phyloP scores from a whole-genome alignment of 2,329 filamentous ascomycete species.

The Trichoderma harzianum region DNA sequence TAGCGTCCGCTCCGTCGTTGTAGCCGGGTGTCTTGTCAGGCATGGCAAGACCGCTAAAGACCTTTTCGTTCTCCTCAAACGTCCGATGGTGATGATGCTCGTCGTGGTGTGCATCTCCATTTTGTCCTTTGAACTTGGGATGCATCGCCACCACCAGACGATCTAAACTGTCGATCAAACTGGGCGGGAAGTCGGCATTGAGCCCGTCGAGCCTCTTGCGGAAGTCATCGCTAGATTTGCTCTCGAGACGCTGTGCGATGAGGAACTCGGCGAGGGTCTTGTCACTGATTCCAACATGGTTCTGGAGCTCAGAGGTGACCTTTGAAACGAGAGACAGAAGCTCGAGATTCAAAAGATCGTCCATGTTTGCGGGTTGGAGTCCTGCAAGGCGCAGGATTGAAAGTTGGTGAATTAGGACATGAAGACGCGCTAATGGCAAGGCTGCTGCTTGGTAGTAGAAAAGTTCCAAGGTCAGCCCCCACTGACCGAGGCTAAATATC shows the following conservation, averaged over 20 bases:
- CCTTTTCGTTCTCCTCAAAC: constrained; percentile 70
- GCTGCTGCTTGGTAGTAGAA: not conserved
- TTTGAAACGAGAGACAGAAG: constrained; percentile 90
- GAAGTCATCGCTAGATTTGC: constrained; percentile 68
- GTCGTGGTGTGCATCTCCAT: constrained; percentile 37
- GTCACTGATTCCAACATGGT: constrained; percentile 87
- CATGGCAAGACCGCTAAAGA: constrained; percentile 88
- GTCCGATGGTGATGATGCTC: constrained; percentile 41
- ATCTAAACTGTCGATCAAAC: constrained; percentile 87
- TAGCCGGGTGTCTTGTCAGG: constrained; percentile 64
- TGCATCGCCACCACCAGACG: constrained; percentile 86
- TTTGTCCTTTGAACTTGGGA: constrained; percentile 72
- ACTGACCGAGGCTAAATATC: constrained; percentile 10
- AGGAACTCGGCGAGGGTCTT: constrained; percentile 96
- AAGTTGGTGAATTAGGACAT: not conserved
- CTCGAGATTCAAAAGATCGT: constrained; percentile 88
- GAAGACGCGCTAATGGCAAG: constrained; percentile 14
- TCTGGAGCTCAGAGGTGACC: constrained; percentile 89
- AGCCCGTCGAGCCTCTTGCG: constrained; percentile 70
- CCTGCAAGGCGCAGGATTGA: not conserved
- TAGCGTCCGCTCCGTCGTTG: constrained; percentile 55
- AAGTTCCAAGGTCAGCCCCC: constrained; percentile 9
- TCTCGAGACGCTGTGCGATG: constrained; percentile 82
- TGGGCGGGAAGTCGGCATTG: constrained; percentile 78
- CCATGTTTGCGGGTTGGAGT: constrained; percentile 63